phyloP scores from a whole-genome alignment of 148 eudicot genomes.

The Salicornia ramosissima region DNA sequence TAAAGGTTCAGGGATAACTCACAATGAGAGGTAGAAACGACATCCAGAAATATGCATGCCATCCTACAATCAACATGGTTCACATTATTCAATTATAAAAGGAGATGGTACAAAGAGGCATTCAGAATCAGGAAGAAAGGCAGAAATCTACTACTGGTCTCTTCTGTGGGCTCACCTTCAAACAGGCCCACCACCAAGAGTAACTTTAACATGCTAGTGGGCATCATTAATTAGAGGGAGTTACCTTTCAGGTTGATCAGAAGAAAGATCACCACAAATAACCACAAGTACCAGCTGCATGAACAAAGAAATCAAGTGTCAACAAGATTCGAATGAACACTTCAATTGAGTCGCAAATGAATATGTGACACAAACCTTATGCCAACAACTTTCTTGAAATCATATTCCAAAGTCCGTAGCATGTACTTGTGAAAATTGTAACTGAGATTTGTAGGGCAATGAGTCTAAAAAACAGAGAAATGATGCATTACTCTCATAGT shows the following conservation, averaged over 20 bases:
- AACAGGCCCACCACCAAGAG: not conserved
- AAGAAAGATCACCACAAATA: conserved; percentile 84
- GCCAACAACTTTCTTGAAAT: conserved; percentile 83
- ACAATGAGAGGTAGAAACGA: conserved; percentile 82
- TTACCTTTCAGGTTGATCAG: conserved; percentile 72
- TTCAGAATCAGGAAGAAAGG: not conserved
- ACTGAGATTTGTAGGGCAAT: conserved; percentile 43
- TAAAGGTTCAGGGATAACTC: conserved; percentile 29
- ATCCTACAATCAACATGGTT: conserved; percentile 52
- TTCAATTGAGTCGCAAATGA: conserved; percentile 1
- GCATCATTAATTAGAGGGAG: not conserved
- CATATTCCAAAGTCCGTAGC: conserved; percentile 69
- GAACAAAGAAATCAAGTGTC: conserved; percentile 16
- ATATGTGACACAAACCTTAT: conserved; percentile 49
- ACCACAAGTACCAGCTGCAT: conserved; percentile 95
- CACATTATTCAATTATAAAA: not conserved
- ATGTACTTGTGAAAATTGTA: conserved; percentile 77
- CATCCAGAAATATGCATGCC: conserved; percentile 85
- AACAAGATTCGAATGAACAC: not conserved
- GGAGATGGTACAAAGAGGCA: not conserved
- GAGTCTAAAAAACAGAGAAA: conserved; percentile 40
- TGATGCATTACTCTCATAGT: not conserved
- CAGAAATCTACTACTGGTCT: conserved; percentile 1
- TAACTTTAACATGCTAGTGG: not conserved
- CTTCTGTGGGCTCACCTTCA: not conserved